Conservation (phyloP, 352 stramenopile genomes). For the Phytophthora vignae region DNA sequence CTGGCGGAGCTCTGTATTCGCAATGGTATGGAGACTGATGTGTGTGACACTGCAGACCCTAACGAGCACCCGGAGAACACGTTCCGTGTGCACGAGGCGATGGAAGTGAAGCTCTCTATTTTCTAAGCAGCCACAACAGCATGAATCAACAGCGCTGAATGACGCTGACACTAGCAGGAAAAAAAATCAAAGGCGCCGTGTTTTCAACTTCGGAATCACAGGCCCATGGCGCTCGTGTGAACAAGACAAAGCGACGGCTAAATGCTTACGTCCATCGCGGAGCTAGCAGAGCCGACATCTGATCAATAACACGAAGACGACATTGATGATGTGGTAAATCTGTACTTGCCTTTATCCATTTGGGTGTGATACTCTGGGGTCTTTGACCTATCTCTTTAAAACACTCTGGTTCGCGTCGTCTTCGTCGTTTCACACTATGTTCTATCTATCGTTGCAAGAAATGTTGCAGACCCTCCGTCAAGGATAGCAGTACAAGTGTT, state of each 20-base stretch:
- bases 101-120: slow-evolving; percentile 91
- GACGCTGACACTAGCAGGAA: slow-evolving; percentile 5
- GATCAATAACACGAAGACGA: slow-evolving; percentile 30
- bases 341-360: slow-evolving; percentile 14
- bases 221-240: slow-evolving; percentile 18
- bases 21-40: slow-evolving; percentile 7
- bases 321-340: slow-evolving; percentile 26
- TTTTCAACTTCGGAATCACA: not conserved
- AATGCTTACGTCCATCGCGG: slow-evolving; percentile 1
- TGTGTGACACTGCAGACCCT: slow-evolving; percentile 55
- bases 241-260: not conserved
- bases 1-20: not conserved
- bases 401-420: no score
- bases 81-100: slow-evolving; percentile 88
- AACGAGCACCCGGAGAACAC: slow-evolving; percentile 80
- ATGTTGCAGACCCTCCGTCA: no score
- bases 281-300: not conserved
- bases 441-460: no score
- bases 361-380: slow-evolving; percentile 5
- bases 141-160: not conserved
- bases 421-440: no score
- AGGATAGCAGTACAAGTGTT: not conserved
- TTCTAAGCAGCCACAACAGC: slow-evolving; percentile 61
- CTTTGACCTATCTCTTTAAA: no score
- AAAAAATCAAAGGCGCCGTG: slow-evolving; percentile 5